Evolutionary conservation across 1,284 basidiomycete species (phyloP).

Genomic region (Ceratobasidium sp.): DNA sequence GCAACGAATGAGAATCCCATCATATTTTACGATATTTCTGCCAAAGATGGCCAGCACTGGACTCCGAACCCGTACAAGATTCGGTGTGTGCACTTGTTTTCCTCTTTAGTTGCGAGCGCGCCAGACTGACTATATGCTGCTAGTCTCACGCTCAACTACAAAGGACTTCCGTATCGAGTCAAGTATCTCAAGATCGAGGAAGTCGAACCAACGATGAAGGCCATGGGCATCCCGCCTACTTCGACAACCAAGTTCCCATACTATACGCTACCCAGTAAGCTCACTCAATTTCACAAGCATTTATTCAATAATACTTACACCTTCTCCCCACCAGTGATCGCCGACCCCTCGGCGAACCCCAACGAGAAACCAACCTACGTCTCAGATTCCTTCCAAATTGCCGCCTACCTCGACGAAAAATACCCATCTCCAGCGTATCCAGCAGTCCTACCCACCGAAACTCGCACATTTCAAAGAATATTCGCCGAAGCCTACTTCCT

Average conservation of each 20-base stretch:
- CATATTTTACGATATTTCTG: constrained; percentile 30
- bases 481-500: constrained; percentile 15
- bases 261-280: constrained; percentile 46
- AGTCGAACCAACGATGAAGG: constrained; percentile 48
- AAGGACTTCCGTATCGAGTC: constrained; percentile 51
- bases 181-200: constrained; percentile 50
- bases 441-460: constrained; percentile 39
- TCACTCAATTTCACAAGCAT: background rate
- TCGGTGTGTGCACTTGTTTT: background rate
- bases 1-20: constrained; percentile 18
- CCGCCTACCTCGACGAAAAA: constrained; percentile 47
- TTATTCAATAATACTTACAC: background rate
- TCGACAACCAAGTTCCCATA: constrained; percentile 52
- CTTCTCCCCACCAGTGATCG: constrained; percentile 33
- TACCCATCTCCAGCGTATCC: constrained; percentile 43
- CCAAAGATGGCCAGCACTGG: background rate
- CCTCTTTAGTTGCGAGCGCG: background rate
- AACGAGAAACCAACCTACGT: constrained; percentile 38
- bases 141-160: constrained; percentile 52
- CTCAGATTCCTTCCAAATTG: constrained; percentile 48
- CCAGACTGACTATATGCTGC: background rate
- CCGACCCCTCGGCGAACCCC: constrained; percentile 45
- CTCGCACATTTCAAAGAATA: constrained; percentile 40
- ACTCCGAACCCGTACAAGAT: constrained; percentile 30
- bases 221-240: constrained; percentile 56